A percentile compares a stretch with the other conserved stretches of the same genome.
These are phyloP conservation scores for Babesia bovis DNA, from an alignment of 169 alveolate genomes.

Conservation along the genomic window DNA sequence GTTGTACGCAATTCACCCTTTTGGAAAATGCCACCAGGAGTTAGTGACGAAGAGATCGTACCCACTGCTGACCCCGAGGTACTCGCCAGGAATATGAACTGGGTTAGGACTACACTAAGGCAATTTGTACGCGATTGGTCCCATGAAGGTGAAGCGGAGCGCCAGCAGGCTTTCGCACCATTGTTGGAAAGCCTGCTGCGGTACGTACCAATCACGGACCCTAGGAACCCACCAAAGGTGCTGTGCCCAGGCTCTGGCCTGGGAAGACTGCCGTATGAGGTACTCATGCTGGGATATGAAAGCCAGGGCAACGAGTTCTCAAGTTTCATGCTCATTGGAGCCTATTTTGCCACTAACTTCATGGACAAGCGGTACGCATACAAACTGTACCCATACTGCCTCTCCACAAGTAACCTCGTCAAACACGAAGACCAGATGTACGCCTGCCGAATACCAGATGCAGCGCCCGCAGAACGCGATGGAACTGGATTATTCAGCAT, in stretches of 20 bases:
- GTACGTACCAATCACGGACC: constrained; percentile 71
- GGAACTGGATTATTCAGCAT: constrained; percentile 88
- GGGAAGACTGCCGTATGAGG: constrained; percentile 96
- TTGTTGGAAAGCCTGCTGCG: constrained; percentile 85
- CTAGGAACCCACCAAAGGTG: constrained; percentile 75
- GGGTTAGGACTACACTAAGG: constrained; percentile 89
- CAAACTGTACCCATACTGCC: constrained; percentile 82
- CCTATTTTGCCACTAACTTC: constrained; percentile 83
- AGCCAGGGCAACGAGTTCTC: constrained; percentile 98
- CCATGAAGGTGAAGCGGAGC: constrained; percentile 89
- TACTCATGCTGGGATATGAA: constrained; percentile 91
- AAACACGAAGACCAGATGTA: constrained; percentile 86
- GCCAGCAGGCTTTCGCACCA: constrained; percentile 92
- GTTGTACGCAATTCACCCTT: constrained; percentile 41
- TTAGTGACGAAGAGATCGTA: constrained; percentile 45
- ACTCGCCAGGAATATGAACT: constrained; percentile 52
- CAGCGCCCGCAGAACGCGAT: constrained; percentile 76
- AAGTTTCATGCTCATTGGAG: constrained; percentile 91
- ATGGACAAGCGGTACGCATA: constrained; percentile 67
- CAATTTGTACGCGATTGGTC: constrained; percentile 96
- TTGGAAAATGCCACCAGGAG: constrained; percentile 46
- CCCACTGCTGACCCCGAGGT: constrained; percentile 59
- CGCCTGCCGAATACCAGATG: constrained; percentile 90
- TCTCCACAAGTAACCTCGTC: constrained; percentile 78
- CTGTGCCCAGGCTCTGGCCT: constrained; percentile 96